phyloP scores from a whole-genome alignment of 2,329 filamentous ascomycete genomes.

The Elsinoe batatas region DNA sequence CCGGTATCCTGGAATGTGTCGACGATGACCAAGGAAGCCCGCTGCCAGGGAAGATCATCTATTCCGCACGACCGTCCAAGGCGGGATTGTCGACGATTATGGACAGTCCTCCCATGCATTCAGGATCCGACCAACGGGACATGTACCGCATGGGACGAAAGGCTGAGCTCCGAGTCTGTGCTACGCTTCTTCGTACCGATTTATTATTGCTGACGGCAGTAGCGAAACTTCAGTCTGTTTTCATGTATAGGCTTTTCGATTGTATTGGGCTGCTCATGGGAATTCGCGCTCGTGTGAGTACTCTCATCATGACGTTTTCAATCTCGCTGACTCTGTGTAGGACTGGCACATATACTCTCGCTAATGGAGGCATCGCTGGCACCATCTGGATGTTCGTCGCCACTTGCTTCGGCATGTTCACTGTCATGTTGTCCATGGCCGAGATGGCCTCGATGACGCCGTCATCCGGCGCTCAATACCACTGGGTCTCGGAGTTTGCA shows the following conservation, averaged over 20 bases:
- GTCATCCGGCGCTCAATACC: slow-evolving; percentile 28
- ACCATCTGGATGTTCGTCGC: slow-evolving; percentile 28
- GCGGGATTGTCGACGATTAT: slow-evolving; percentile 6
- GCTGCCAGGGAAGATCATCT: background rate
- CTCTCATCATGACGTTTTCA: background rate
- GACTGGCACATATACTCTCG: slow-evolving; percentile 8
- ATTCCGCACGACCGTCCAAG: background rate
- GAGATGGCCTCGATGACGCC: slow-evolving; percentile 30
- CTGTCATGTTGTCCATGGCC: slow-evolving; percentile 26
- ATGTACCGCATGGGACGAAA: slow-evolving; percentile 13
- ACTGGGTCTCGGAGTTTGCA: slow-evolving; percentile 30
- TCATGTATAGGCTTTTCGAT: slow-evolving; percentile 23
- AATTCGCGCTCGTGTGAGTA: slow-evolving; percentile 15
- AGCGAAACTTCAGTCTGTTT: slow-evolving; percentile 21
- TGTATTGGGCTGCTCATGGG: slow-evolving; percentile 25
- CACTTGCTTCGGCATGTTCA: slow-evolving; percentile 26
- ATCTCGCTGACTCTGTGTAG: slow-evolving; percentile 1
- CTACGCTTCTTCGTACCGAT: background rate
- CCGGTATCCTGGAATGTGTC: slow-evolving; percentile 10
- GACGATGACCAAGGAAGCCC: slow-evolving; percentile 8
- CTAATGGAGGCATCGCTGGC: slow-evolving; percentile 28
- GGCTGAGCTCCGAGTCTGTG: slow-evolving; percentile 9
- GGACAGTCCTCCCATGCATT: slow-evolving; percentile 5
- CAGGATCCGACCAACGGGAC: slow-evolving; percentile 11
- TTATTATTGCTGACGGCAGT: background rate